Evolutionary conservation across 441 rosid species (phyloP).

Genomic region (Erodium trifolium): DNA sequence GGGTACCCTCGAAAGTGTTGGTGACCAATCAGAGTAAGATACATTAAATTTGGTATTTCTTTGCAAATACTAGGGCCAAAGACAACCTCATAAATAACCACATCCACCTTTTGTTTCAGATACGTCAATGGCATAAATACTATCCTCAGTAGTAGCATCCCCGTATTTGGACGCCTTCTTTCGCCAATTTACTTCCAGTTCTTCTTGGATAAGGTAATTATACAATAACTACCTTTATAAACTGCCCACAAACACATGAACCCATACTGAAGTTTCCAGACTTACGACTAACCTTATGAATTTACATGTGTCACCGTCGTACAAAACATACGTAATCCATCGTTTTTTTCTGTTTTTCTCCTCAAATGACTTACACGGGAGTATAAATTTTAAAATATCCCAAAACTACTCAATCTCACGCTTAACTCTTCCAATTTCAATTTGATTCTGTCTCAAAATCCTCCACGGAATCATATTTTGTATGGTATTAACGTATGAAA

Average conservation of each 20-base stretch:
- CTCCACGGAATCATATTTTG: background rate
- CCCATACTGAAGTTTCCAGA: too few species aligned
- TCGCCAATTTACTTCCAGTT: slow-evolving; percentile 85
- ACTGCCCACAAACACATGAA: too few species aligned
- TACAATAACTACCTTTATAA: too few species aligned
- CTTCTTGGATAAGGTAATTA: slow-evolving; percentile 89
- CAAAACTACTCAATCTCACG: too few species aligned
- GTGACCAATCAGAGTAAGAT: slow-evolving; percentile 92
- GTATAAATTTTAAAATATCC: too few species aligned
- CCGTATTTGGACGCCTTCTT: slow-evolving; percentile 80
- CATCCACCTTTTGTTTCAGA: slow-evolving; percentile 40
- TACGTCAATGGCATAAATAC: slow-evolving; percentile 80
- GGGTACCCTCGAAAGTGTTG: slow-evolving; percentile 97
- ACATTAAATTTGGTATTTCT: slow-evolving; percentile 10
- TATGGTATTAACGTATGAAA: background rate
- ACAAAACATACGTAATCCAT: too few species aligned
- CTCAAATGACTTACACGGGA: too few species aligned
- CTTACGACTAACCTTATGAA: too few species aligned
- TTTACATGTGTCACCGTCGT: too few species aligned
- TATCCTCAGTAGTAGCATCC: slow-evolving; percentile 73
- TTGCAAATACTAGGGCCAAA: slow-evolving; percentile 9
- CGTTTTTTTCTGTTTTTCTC: too few species aligned
- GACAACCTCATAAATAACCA: slow-evolving; percentile 15
- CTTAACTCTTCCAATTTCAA: too few species aligned
- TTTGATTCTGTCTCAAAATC: too few species aligned